These are phyloP conservation scores for Chlamydomonas reinhardtii DNA, from an alignment of 163 green algal species.

Conservation along the genomic window DNA sequence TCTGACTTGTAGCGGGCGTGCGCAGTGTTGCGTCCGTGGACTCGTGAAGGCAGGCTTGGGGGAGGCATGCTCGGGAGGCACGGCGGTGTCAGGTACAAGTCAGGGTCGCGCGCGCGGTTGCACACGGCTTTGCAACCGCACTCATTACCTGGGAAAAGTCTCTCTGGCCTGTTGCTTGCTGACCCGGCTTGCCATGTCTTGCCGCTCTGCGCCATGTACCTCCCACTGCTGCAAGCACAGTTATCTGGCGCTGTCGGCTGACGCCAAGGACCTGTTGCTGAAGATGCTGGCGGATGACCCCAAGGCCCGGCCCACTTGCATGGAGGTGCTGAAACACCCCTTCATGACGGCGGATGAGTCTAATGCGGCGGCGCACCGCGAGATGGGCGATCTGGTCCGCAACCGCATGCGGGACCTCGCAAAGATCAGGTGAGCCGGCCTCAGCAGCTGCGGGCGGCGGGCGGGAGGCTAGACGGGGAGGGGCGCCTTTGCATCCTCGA, in stretches of 20 bases:
- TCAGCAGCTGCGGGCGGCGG: too few species aligned
- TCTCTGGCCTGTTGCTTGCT: too few species aligned
- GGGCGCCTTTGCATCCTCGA: too few species aligned
- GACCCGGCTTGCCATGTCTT: neutral
- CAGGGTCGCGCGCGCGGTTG: too few species aligned
- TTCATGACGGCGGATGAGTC: conserved; percentile 38
- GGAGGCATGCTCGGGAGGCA: too few species aligned
- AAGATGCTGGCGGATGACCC: conserved; percentile 74
- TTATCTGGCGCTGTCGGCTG: conserved; percentile 27
- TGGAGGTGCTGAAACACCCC: conserved; percentile 49
- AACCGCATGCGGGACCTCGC: conserved; percentile 28
- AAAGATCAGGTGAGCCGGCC: conserved; percentile 2
- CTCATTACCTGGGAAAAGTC: too few species aligned
- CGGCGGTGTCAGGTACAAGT: too few species aligned
- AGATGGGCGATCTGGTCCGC: conserved; percentile 13
- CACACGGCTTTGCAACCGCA: too few species aligned
- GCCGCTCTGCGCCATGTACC: neutral
- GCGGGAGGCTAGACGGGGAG: too few species aligned
- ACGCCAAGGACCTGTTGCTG: conserved; percentile 75
- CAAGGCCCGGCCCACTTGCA: conserved; percentile 61
- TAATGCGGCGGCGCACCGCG: conserved; percentile 21
- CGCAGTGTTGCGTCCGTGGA: too few species aligned
- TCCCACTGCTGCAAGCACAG: neutral
- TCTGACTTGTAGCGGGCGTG: too few species aligned
- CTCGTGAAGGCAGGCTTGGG: too few species aligned